Base-by-base conservation (phyloP, 140 eudicot genomes). In the Senecio squalidus region DNA sequence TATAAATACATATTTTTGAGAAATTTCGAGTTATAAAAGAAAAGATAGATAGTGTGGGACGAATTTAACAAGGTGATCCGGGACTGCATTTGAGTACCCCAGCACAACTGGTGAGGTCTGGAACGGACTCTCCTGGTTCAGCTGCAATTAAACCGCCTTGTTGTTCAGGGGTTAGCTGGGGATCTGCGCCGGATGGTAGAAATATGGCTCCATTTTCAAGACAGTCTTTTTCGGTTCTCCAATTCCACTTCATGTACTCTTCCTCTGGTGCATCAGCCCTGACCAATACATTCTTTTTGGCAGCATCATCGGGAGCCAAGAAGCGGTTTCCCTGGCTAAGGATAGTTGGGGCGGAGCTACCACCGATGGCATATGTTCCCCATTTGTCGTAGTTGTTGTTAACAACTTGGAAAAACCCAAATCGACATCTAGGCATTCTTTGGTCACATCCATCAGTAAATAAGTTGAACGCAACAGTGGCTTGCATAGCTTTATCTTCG, bases 361-460 rank as follows among this genome's bases (percentile, higher is more conserved):
- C 49, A 38, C 64, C 64, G 16, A 58, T 39, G n/a, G 64, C 64
- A 15, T 38, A 58, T 1, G 17, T 36, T 34, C 48, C 64, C 64
- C 64, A 58, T 36, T 4, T 39, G 50, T 58, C 31, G 30, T 58
- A 58, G 30, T 34, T n/a, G 5, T 58, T 58, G 64, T 58, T 58
- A 13, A 58, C 64, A 6, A 58, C 48, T 58, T 58, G 64, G 50
- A 36, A 36, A 36, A 86, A 91, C 15, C 98, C 98, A 25, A 31
- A 69, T 4, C 96, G 88, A 27, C 90, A 74, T 62, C 96, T 86
- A n/a, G 98, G 98, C 96, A 91, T 81, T 59, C 98, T 82, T 46
- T 90, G 98, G n/a, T 40, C 53, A 71, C 95, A 86, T 26, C 64
- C 67, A 3, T 90, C 43, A 4, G 81, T 78, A 29, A 90, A 90